phyloP scores from a whole-genome alignment of 257 asterid species.

The Paraleonurus japonicus region DNA sequence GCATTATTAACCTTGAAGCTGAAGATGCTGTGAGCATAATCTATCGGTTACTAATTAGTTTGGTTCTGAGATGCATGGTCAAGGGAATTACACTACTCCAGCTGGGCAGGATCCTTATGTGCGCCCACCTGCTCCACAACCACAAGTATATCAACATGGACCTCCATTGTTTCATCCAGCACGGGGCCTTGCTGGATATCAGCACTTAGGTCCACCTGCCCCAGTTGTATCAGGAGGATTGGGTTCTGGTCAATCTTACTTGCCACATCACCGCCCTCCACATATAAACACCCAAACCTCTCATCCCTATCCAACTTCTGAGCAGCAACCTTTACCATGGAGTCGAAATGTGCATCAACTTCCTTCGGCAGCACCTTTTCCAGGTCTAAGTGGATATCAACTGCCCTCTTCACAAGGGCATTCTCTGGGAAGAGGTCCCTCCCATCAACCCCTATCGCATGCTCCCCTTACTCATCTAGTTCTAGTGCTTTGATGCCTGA shows the following conservation, averaged over 20 bases:
- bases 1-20: constrained; percentile 1
- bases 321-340: constrained; percentile 47
- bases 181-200: constrained; percentile 37
- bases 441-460: constrained; percentile 35
- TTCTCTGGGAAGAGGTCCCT: constrained; percentile 37
- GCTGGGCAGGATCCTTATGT: constrained; percentile 45
- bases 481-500: constrained; percentile 35
- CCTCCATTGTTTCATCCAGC: constrained; percentile 35
- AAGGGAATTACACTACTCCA: constrained; percentile 49
- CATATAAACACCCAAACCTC: constrained; percentile 41
- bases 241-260: constrained; percentile 42
- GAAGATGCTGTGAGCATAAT: constrained; percentile 18
- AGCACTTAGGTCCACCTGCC: constrained; percentile 37
- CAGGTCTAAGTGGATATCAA: constrained; percentile 37
- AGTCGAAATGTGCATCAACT: constrained; percentile 41
- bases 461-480: constrained; percentile 34
- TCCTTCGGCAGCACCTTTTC: constrained; percentile 35
- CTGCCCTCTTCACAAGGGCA: constrained; percentile 50
- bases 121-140: constrained; percentile 34
- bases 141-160: constrained; percentile 41
- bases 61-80: constrained; percentile 58
- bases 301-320: constrained; percentile 36
- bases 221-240: constrained; percentile 40
- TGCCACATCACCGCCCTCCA: constrained; percentile 40
- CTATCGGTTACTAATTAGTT: constrained; percentile 25